Evolutionary conservation across 257 asterid genomes (phyloP).

Genomic region (Primulina huaijiensis): DNA sequence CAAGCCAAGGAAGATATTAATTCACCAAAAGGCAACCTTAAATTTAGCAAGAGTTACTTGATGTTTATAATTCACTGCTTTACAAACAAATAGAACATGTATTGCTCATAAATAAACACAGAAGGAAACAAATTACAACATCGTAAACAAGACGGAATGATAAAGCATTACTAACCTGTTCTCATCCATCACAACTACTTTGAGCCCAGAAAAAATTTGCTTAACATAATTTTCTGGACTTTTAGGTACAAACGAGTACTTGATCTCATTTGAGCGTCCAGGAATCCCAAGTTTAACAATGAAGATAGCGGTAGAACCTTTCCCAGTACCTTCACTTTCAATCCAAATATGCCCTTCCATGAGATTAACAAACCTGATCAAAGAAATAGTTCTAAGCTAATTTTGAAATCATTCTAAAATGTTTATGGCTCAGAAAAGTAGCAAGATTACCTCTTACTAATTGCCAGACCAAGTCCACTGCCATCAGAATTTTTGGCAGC

Average conservation of each 20-base stretch:
- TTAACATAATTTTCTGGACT: constrained; percentile 55
- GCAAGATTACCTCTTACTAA: constrained; percentile 68
- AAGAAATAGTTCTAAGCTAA: constrained; percentile 11
- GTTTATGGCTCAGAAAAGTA: constrained; percentile 7
- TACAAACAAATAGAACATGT: not conserved
- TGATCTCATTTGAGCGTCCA: constrained; percentile 54
- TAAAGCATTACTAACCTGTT: constrained; percentile 52
- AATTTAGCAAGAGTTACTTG: not conserved
- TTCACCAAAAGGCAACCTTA: not conserved
- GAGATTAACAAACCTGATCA: constrained; percentile 78
- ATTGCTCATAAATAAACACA: not conserved
- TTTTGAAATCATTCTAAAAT: not conserved
- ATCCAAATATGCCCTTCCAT: constrained; percentile 96
- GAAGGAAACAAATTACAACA: not conserved
- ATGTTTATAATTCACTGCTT: constrained; percentile 1
- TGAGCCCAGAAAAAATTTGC: constrained; percentile 64
- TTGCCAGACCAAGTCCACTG: constrained; percentile 96
- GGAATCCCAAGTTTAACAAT: constrained; percentile 80
- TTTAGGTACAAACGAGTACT: constrained; percentile 40
- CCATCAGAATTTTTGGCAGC: constrained; percentile 72
- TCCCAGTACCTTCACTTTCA: constrained; percentile 93
- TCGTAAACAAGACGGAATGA: not conserved
- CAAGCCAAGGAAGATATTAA: not conserved
- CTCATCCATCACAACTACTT: constrained; percentile 81
- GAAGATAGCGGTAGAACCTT: constrained; percentile 77